These are phyloP conservation scores for Blastobotrys elegans DNA, from an alignment of 1,139 yeast species.

Conservation along the genomic window DNA sequence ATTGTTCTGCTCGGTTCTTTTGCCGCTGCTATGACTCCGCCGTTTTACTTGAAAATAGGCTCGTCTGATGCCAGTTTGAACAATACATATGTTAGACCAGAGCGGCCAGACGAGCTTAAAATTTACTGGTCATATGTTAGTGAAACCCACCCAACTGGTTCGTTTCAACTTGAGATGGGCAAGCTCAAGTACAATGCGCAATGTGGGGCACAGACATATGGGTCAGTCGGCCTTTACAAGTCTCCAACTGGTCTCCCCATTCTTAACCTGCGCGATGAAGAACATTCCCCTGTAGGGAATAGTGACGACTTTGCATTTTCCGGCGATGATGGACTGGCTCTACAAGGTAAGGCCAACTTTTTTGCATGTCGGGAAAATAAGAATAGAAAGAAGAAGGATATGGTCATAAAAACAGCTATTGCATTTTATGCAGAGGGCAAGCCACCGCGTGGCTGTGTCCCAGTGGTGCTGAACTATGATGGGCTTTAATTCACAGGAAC, in stretches of 20 bases:
- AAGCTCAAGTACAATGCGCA: neutral
- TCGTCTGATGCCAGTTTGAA: neutral
- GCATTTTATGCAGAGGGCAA: no score
- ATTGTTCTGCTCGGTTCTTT: no score
- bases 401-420: neutral
- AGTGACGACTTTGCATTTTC: no score
- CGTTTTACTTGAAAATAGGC: neutral
- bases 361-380: no score
- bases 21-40: neutral
- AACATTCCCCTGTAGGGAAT: no score
- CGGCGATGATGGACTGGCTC: no score
- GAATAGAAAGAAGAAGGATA: neutral
- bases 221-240: neutral
- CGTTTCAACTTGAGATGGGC: neutral
- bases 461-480: no score
- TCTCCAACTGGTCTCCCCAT: neutral
- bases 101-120: neutral
- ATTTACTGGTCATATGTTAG: neutral
- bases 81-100: neutral
- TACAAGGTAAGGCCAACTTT: no score
- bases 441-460: no score
- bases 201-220: neutral
- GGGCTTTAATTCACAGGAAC: no score
- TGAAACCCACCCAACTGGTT: neutral
- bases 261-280: neutral